phyloP scores from a whole-genome alignment of 129 eudicot species.

The Flaveria sonorensis region DNA sequence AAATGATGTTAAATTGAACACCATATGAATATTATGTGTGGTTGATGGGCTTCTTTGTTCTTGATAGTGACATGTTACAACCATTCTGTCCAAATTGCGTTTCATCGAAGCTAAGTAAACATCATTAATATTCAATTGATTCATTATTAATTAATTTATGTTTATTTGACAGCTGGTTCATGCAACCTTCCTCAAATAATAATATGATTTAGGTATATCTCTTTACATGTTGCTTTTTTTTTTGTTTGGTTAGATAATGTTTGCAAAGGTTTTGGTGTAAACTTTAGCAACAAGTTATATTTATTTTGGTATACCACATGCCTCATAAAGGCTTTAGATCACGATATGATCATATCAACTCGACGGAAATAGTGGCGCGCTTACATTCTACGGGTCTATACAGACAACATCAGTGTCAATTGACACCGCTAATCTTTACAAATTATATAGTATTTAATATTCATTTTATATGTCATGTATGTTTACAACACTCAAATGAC shows the following conservation, averaged over 20 bases:
- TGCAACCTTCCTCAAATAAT: constrained; percentile 21
- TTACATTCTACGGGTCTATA: neutral
- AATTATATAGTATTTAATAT: too few relatives aligned
- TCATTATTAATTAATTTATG: constrained; percentile 1
- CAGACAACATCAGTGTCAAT: neutral
- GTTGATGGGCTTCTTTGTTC: neutral
- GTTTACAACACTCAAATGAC: too few relatives aligned
- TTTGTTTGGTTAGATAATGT: neutral
- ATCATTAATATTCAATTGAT: constrained; percentile 16
- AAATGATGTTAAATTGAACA: neutral
- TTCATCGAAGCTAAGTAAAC: constrained; percentile 28
- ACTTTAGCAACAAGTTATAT: neutral
- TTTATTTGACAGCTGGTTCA: constrained; percentile 36
- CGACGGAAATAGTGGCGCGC: neutral
- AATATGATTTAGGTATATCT: neutral
- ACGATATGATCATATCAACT: neutral
- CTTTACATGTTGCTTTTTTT: constrained; percentile 8
- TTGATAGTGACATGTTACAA: constrained; percentile 17
- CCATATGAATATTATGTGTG: constrained; percentile 12
- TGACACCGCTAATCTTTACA: too few relatives aligned
- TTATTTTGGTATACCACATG: neutral
- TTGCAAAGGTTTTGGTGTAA: neutral
- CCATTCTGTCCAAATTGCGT: constrained; percentile 23
- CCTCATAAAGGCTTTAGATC: neutral
- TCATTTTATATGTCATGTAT: too few relatives aligned